phyloP scores from a whole-genome alignment of 225 moss, liverwort and hornwort genomes.

The Pleurozium schreberi region DNA sequence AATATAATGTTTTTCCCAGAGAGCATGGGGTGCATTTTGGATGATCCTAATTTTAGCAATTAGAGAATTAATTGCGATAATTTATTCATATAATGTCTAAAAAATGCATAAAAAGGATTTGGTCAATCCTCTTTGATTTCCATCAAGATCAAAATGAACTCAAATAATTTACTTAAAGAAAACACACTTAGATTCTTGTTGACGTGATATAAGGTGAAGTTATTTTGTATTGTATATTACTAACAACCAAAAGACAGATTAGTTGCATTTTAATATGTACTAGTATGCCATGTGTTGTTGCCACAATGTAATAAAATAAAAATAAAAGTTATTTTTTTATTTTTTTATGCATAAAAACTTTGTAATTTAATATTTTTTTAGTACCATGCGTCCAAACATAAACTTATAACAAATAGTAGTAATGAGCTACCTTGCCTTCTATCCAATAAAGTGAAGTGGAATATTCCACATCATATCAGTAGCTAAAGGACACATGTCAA shows the following conservation, averaged over 20 bases:
- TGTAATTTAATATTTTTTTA: too few species aligned
- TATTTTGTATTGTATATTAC: neutral
- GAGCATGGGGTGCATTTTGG: neutral
- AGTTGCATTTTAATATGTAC: neutral
- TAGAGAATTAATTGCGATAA: neutral
- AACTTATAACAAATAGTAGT: too few species aligned
- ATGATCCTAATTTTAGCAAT: neutral
- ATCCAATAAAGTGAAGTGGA: too few species aligned
- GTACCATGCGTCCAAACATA: too few species aligned
- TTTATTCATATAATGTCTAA: neutral
- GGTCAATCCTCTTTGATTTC: neutral
- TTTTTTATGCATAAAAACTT: too few species aligned
- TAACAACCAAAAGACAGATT: neutral
- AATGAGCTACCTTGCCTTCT: too few species aligned
- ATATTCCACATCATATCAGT: too few species aligned
- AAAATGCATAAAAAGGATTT: neutral
- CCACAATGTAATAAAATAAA: too few species aligned
- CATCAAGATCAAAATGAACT: neutral
- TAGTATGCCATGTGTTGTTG: too few species aligned
- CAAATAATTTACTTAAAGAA: neutral
- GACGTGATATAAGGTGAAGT: neutral
- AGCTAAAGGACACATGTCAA: too few species aligned
- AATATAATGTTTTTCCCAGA: neutral
- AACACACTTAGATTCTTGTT: neutral
- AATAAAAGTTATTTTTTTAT: too few species aligned